Evolutionary conservation across 306 rosid genomes (phyloP), one percentile per base, ranked within the genome.

Genomic region (Rosa chinensis): DNA sequence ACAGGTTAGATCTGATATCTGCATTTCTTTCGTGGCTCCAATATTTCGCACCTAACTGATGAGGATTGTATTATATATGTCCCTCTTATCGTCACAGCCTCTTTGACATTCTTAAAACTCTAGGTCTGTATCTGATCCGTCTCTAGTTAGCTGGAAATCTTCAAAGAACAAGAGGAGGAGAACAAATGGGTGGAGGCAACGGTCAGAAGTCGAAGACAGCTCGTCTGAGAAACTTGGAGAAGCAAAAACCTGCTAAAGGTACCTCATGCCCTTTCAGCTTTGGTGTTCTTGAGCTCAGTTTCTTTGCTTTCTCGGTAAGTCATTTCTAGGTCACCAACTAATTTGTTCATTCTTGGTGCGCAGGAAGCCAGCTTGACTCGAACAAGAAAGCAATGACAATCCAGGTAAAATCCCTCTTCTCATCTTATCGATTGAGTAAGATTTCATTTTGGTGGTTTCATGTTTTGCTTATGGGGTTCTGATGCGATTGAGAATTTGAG

Each of bases 331-430:
- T 77, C 9, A 8, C 66, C 14, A 18, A 72, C 55, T 37, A 42
- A 73, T 10, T 39, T 11, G 43, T 11, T 10, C 14, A 44, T 53
- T 52, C 47, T 62, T 42, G 4, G 62, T 12, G 40, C 4, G 25
- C 84, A 87, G 88, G 89, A 68, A 87, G 90, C 75, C 90, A 83
- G 84, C 90, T 87, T 73, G 89, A 87, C 61, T 58, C 84, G 32
- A 85, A 87, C 84, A 87, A 83, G 86, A 85, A 83, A 81, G 88
- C 87, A 72, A 85, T 85, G 90, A 62, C 80, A 11, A 85, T 87
- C 59, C 90, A 82, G 85, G 87, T 85, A 69, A 76, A 5, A 17
- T 17, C 45, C n/a, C 42, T 63, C 69, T 14, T 4, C 68, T 28
- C 2, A 55, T 55, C 40, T 10, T 23, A 12, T 62, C 18, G 67